Evolutionary conservation across 202 grass and related monocot species (phyloP).

Genomic region (Thinopyrum obtusiflorum): DNA sequence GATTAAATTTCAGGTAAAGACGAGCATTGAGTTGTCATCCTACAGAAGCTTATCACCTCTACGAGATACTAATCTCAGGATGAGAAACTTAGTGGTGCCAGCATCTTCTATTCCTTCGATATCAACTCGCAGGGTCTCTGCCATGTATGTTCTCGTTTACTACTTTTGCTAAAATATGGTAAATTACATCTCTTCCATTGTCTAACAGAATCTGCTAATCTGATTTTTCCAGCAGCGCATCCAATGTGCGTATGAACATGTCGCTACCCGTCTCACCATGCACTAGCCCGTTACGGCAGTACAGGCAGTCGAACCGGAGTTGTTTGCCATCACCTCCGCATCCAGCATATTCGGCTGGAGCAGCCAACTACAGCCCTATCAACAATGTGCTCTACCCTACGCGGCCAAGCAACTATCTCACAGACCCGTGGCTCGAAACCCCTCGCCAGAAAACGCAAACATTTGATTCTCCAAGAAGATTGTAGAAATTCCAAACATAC

Average conservation of each 20-base stretch:
- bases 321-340: constrained; percentile 92
- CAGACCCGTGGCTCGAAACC: constrained; percentile 46
- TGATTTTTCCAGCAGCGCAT: constrained; percentile 50
- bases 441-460: constrained; percentile 34
- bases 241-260: constrained; percentile 58
- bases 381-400: constrained; percentile 60
- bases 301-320: constrained; percentile 67
- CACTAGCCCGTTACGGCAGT: constrained; percentile 72
- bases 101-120: constrained; percentile 44
- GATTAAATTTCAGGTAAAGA: constrained; percentile 39
- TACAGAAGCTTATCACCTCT: constrained; percentile 84
- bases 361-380: constrained; percentile 78
- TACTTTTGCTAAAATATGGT: background rate
- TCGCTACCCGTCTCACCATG: constrained; percentile 87
- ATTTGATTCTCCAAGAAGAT: constrained; percentile 66
- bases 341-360: constrained; percentile 81
- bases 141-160: constrained; percentile 43
- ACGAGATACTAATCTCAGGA: constrained; percentile 38
- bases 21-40: constrained; percentile 35
- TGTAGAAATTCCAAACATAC: constrained; percentile 31
- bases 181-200: constrained; percentile 11
- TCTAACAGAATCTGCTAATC: constrained; percentile 17
- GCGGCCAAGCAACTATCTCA: constrained; percentile 35
- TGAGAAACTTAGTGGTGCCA: constrained; percentile 38
- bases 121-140: constrained; percentile 35